Evolutionary conservation across 2,329 filamentous ascomycete genomes (phyloP).

Genomic region (Paraphoma sp.): DNA sequence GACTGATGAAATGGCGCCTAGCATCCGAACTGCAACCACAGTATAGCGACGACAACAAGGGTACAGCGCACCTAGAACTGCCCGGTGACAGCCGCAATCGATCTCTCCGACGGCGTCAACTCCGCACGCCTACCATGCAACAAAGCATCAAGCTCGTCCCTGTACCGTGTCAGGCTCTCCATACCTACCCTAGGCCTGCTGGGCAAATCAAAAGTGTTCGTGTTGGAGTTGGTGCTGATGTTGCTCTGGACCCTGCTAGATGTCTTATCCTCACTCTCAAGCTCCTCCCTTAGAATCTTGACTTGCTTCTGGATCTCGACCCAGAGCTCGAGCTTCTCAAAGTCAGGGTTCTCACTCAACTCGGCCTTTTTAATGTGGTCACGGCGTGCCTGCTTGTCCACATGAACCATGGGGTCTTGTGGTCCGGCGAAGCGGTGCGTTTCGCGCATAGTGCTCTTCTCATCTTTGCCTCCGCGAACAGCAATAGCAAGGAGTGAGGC

Average conservation of each 20-base stretch:
- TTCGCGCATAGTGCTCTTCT: slow-evolving; percentile 9
- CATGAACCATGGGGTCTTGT: slow-evolving; percentile 28
- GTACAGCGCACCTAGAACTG: background rate
- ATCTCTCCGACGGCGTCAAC: background rate
- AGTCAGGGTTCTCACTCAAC: slow-evolving; percentile 25
- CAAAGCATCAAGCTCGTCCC: slow-evolving; percentile 33
- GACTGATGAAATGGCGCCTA: no score
- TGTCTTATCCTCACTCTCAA: slow-evolving; percentile 22
- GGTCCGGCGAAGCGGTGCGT: slow-evolving; percentile 35
- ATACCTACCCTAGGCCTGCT: background rate
- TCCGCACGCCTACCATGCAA: slow-evolving; percentile 16
- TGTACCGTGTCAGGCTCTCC: slow-evolving; percentile 10
- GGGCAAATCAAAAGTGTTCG: slow-evolving; percentile 3
- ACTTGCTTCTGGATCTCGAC: slow-evolving; percentile 52
- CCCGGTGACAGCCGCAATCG: background rate
- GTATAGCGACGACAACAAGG: no score
- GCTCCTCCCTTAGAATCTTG: slow-evolving; percentile 50
- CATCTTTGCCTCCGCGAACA: slow-evolving; percentile 23
- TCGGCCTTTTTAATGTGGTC: slow-evolving; percentile 6
- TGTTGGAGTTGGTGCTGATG: background rate
- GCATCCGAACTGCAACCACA: no score
- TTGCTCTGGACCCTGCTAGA: slow-evolving; percentile 12
- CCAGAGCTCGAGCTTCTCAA: slow-evolving; percentile 51
- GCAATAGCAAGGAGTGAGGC: slow-evolving; percentile 49
- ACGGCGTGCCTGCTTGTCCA: slow-evolving; percentile 4